Evolutionary conservation across 257 asterid genomes (phyloP), one percentile per base, ranked within the genome.

Genomic region (Solanum commersonii): DNA sequence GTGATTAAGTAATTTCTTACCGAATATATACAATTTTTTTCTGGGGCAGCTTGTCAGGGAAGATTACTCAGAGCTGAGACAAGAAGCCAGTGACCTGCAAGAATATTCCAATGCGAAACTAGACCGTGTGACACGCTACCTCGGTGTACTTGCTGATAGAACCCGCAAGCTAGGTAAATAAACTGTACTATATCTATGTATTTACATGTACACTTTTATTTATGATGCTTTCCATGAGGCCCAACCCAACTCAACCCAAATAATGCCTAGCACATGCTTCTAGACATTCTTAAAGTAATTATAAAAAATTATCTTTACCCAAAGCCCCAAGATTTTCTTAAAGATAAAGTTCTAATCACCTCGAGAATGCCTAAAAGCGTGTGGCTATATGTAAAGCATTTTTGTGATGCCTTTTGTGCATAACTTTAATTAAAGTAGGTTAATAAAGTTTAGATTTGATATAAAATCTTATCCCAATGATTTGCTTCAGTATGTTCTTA

Each of bases 121-220:
- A 89, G 99, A 97, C 88, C 96, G 99, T 12, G 95, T 94, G 90
- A 96, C 97, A 46, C 98, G 98, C 72, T 97, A 97, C 90, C 92
- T 97, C 70, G 98, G 99, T 86, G 98, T 93, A 77, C 99, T 97
- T 92, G 98, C 99, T 90, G 98, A 95, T 73, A 95, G 94, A 91
- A 90, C 99, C 56, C 98, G 94, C 65, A 95, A 93, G 91, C 93
- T 97, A 91, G 99, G 99, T 96, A 94, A 89, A 37, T 49, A 67
- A 82, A 35, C 86, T 46, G 70, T 82, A 16, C 31, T 82, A 15
- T 10, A 29, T 81, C 29, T 82, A 29, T 49, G 29, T 82, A 82
- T 49, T 29, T 46, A 29, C 12, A 18, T 46, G 85, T 81, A 16
- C 29, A 29, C 25, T 29, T 82, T 3, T 82, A 27, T 16, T 31